Conservation (phyloP, 2,329 filamentous ascomycete species). For the Balansia obtecta region DNA sequence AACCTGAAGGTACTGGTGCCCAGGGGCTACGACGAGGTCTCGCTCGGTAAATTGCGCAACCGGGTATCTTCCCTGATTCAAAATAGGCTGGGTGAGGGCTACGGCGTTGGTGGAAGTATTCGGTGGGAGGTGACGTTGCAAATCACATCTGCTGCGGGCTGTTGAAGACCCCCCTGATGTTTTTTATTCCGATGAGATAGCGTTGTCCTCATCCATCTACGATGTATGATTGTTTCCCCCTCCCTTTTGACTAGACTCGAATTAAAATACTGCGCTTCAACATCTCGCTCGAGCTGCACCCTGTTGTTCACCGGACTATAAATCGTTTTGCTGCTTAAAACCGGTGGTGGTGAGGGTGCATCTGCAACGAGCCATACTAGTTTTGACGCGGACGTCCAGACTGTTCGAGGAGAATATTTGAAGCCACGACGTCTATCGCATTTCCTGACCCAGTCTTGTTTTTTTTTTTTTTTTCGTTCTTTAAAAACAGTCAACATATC, state of each 20-base stretch:
- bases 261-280: neutral
- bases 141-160: conserved; percentile 35
- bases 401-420: neutral
- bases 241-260: neutral
- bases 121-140: conserved; percentile 92
- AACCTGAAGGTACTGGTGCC: conserved; percentile 70
- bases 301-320: neutral
- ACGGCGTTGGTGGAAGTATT: conserved; percentile 64
- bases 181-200: neutral
- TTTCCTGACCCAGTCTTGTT: neutral
- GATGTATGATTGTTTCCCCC: neutral
- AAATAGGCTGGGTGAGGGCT: conserved; percentile 77
- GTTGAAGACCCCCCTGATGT: conserved; percentile 8
- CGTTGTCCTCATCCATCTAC: neutral
- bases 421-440: neutral
- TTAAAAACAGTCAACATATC: neutral
- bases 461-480: too few relatives aligned
- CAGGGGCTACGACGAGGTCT: conserved; percentile 53
- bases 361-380: too few relatives aligned
- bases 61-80: conserved; percentile 68
- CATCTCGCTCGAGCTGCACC: neutral
- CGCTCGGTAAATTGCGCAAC: conserved; percentile 60
- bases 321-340: neutral
- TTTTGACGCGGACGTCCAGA: neutral
- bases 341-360: too few relatives aligned